phyloP scores from a whole-genome alignment of 2,329 filamentous ascomycete species.

The Magnaporthiopsis rhizophila region DNA sequence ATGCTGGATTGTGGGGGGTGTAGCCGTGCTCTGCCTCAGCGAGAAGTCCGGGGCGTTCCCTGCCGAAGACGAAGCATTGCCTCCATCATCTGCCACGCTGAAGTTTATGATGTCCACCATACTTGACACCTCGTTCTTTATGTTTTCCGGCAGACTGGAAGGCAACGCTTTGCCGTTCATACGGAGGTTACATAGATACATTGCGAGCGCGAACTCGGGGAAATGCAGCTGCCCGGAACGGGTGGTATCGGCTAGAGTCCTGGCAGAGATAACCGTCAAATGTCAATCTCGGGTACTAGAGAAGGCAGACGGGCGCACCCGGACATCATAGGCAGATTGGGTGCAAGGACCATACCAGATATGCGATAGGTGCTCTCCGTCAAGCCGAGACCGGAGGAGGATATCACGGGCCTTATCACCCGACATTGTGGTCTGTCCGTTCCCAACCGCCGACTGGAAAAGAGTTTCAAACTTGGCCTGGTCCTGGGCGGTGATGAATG shows the following conservation, averaged over 20 bases:
- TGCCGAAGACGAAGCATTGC: constrained; percentile 17
- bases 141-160: constrained; percentile 64
- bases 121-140: constrained; percentile 95
- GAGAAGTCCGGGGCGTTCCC: constrained; percentile 67
- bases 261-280: constrained; percentile 24
- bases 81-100: constrained; percentile 67
- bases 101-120: constrained; percentile 99
- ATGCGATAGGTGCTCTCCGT: constrained; percentile 79
- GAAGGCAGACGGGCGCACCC: background rate
- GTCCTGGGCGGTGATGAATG: constrained; percentile 91
- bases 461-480: constrained; percentile 96
- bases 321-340: background rate
- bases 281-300: background rate
- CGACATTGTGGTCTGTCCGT: constrained; percentile 75
- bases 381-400: constrained; percentile 76
- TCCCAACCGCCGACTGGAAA: constrained; percentile 90
- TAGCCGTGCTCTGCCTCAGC: constrained; percentile 36
- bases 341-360: constrained; percentile 62
- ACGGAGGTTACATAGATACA: constrained; percentile 96
- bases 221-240: constrained; percentile 94
- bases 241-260: constrained; percentile 90
- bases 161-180: constrained; percentile 82
- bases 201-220: constrained; percentile 92
- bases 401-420: constrained; percentile 90
- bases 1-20: constrained; percentile 53